phyloP scores from a whole-genome alignment of 805 yeast genomes.

The Kuraishia hungarica region DNA sequence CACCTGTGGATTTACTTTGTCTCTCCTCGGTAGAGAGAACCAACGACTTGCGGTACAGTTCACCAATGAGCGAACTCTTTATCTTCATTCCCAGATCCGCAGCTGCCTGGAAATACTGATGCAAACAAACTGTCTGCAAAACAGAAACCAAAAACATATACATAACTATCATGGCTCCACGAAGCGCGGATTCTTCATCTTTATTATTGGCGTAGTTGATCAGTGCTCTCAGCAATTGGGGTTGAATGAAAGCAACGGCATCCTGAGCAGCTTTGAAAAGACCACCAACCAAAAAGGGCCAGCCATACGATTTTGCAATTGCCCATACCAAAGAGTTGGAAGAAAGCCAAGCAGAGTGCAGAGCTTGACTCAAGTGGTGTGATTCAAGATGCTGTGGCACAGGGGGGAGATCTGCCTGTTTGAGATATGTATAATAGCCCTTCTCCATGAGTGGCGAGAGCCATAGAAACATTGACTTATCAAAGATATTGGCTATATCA shows the following conservation, averaged over 20 bases:
- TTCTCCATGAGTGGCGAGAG: slow-evolving; percentile 48
- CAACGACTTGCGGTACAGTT: slow-evolving; percentile 63
- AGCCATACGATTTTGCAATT: slow-evolving; percentile 62
- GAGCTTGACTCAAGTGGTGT: slow-evolving; percentile 33
- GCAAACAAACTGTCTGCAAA: slow-evolving; percentile 65
- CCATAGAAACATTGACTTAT: slow-evolving; percentile 49
- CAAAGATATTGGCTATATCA: slow-evolving; percentile 40
- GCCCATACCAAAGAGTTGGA: slow-evolving; percentile 28
- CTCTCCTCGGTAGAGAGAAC: slow-evolving; percentile 65
- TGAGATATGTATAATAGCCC: slow-evolving; percentile 38
- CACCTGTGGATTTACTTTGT: slow-evolving; percentile 74
- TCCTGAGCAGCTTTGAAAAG: slow-evolving; percentile 69
- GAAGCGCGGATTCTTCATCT: slow-evolving; percentile 48
- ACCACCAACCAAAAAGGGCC: slow-evolving; percentile 62
- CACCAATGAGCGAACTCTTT: slow-evolving; percentile 58
- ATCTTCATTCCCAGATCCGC: slow-evolving; percentile 73
- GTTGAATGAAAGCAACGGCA: slow-evolving; percentile 70
- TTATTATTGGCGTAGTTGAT: slow-evolving; percentile 46
- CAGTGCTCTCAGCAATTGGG: slow-evolving; percentile 64
- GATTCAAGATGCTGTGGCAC: slow-evolving; percentile 66
- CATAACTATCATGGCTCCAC: slow-evolving; percentile 67
- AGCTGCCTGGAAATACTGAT: slow-evolving; percentile 70
- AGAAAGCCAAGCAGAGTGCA: slow-evolving; percentile 50
- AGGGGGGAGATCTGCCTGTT: slow-evolving; percentile 61
- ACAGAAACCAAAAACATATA: slow-evolving; percentile 71